phyloP scores from a whole-genome alignment of 1,284 basidiomycete species.

The Irpex sp. region DNA sequence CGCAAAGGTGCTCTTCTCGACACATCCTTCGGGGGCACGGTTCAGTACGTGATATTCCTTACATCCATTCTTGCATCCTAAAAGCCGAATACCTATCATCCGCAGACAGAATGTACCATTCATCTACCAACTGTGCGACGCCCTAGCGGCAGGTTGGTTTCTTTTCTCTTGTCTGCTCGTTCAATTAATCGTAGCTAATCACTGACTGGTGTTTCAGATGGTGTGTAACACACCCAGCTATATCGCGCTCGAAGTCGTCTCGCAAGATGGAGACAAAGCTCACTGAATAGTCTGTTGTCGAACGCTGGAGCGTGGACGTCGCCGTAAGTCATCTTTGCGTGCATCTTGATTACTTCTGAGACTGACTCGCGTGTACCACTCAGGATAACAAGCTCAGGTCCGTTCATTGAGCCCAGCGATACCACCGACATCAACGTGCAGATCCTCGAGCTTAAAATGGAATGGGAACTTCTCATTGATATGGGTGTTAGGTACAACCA shows the following conservation, averaged over 20 bases:
- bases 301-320: constrained; percentile 92
- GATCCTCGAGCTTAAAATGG: constrained; percentile 54
- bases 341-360: too few species aligned
- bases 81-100: constrained; percentile 31
- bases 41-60: too few species aligned
- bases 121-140: too few species aligned
- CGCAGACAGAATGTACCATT: constrained; percentile 53
- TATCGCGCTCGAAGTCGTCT: constrained; percentile 86
- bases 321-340: constrained; percentile 58
- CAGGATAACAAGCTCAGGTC: constrained; percentile 70
- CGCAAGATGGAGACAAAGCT: constrained; percentile 60
- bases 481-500: constrained; percentile 27
- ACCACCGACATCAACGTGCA: constrained; percentile 50
- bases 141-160: constrained; percentile 63
- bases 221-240: constrained; percentile 88
- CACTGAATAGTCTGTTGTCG: constrained; percentile 85
- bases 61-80: constrained; percentile 1
- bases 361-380: not conserved
- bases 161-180: constrained; percentile 23
- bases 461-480: constrained; percentile 51
- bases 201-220: constrained; percentile 45
- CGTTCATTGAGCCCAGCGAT: constrained; percentile 60
- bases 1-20: too few species aligned
- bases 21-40: too few species aligned
- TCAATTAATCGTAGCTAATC: not conserved